Percentiles rank a stretch among this genome's conserved stretches.
Evolutionary conservation across 2,329 filamentous ascomycete species (phyloP).

Genomic region (Ophiocordyceps unilateralis): DNA sequence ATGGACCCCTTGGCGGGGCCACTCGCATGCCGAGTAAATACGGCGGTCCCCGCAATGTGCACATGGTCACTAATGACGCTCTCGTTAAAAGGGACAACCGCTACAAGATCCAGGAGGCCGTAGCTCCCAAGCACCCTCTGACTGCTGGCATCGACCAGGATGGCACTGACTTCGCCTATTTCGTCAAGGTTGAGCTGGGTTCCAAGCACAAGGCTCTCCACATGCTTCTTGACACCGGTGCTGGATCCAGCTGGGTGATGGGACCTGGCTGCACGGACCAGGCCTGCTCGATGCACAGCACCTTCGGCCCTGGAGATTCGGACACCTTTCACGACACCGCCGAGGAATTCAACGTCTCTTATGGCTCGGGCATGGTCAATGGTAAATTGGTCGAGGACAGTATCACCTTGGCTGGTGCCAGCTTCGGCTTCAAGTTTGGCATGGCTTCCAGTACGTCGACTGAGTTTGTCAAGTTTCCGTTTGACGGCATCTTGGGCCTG

Average conservation of each 20-base stretch:
- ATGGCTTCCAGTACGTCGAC: constrained; percentile 52
- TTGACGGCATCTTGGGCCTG: constrained; percentile 75
- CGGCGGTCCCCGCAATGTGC: constrained; percentile 1
- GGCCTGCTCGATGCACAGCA: constrained; percentile 53
- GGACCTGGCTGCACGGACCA: constrained; percentile 45
- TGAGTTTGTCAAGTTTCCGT: constrained; percentile 63
- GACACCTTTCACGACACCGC: constrained; percentile 36
- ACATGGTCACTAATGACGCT: neutral
- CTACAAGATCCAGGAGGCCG: constrained; percentile 29
- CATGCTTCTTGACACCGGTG: constrained; percentile 50
- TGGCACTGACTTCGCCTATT: constrained; percentile 49
- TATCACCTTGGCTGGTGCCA: constrained; percentile 48
- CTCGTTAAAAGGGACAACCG: constrained; percentile 23
- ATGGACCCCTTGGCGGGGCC: constrained; percentile 15
- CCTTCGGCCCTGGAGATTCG: constrained; percentile 51
- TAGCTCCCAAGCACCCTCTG: constrained; percentile 24
- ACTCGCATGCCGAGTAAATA: constrained; percentile 22
- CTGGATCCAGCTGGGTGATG: constrained; percentile 73
- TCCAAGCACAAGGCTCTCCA: constrained; percentile 35
- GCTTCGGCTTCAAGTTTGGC: constrained; percentile 50
- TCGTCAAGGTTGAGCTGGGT: constrained; percentile 38
- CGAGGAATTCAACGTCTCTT: constrained; percentile 47
- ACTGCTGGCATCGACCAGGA: constrained; percentile 43
- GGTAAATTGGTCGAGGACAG: constrained; percentile 51
- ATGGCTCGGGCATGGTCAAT: constrained; percentile 60